Evolutionary conservation across 108 stramenopile genomes (phyloP), one percentile per base, ranked within the genome.

Genomic region (Hondaea fermentalgiana): DNA sequence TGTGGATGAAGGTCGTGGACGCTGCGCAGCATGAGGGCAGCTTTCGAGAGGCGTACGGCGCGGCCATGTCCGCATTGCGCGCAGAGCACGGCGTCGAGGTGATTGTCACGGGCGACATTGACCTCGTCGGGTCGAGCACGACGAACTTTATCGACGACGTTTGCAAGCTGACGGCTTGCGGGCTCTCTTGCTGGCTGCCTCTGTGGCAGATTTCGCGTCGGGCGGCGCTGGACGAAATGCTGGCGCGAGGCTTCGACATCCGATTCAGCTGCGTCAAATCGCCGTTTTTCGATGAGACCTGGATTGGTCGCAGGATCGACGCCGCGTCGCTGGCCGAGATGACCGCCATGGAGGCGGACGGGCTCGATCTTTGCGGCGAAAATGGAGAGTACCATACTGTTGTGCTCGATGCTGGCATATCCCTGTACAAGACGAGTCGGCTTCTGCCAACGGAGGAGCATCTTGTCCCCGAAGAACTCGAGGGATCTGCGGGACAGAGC

Each of bases 291-390:
- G 76, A 83, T 23, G 76, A 6, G 10, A 12, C 6, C 14, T 83
- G 76, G 76, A 47, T 83, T 83, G 76, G 76, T 17, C 76, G 76
- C 16, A 10, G 28, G 6, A 43, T 83, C 25, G 76, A 83, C 51
- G 49, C 25, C 28, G 76, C 45, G 6, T 43, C 76, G 23, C 3
- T 83, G 19, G 28, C 45, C 16, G 51, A 47, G 23, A 21, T 83
- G 51, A 16, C 45, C 6, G 14, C 76, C 6, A n/a, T 83, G 45
- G 76, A 83, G 51, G 19, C 76, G 43, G 49, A 47, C 25, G 76
- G 76, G 10, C 76, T 83, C n/a, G 76, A 83, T 23, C n/a, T 83
- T 16, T 83, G 76, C 51, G 76, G 76, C 76, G 76, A 83, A 35
- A 83, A 83, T 45, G 76, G 76, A 47, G 76, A 83, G 51, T 83